These are phyloP conservation scores for Septoria petroselini DNA, from an alignment of 2,329 filamentous ascomycete genomes.

Conservation along the genomic window DNA sequence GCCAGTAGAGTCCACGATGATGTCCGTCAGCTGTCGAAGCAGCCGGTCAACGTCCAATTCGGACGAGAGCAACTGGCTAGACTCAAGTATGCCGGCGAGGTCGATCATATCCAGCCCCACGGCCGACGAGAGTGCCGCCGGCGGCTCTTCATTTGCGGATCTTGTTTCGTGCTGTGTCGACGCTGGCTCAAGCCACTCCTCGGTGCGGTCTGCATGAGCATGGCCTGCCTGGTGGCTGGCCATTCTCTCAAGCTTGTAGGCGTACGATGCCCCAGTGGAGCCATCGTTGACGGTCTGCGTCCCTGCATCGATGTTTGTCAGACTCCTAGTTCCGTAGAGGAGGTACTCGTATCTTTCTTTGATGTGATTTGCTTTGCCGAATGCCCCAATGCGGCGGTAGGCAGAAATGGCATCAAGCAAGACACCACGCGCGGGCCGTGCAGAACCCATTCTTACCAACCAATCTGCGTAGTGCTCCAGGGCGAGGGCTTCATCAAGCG, in stretches of 20 bases:
- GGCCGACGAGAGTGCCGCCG: constrained; percentile 53
- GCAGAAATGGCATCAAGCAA: constrained; percentile 65
- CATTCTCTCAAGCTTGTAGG: constrained; percentile 46
- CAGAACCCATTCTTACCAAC: constrained; percentile 62
- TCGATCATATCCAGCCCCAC: constrained; percentile 74
- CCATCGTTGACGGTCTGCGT: constrained; percentile 68
- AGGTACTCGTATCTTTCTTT: constrained; percentile 66
- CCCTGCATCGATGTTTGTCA: constrained; percentile 59
- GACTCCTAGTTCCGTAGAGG: constrained; percentile 60
- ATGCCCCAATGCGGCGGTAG: constrained; percentile 66
- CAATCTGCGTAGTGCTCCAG: constrained; percentile 72
- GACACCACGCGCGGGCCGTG: constrained; percentile 66
- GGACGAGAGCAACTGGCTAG: constrained; percentile 75
- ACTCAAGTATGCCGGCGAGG: constrained; percentile 72
- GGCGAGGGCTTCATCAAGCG: constrained; percentile 69
- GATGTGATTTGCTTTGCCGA: constrained; percentile 65
- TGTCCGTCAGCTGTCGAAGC: constrained; percentile 76
- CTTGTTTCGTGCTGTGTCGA: constrained; percentile 31
- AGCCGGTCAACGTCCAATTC: constrained; percentile 72
- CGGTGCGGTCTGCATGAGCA: constrained; percentile 46
- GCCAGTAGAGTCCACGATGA: constrained; percentile 74
- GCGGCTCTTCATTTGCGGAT: constrained; percentile 36
- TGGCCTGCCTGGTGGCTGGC: constrained; percentile 41
- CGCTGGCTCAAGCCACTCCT: constrained; percentile 49
- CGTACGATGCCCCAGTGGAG: constrained; percentile 40